Base-by-base conservation (phyloP, 1,284 basidiomycete genomes). In the Malassezia obtusa region DNA sequence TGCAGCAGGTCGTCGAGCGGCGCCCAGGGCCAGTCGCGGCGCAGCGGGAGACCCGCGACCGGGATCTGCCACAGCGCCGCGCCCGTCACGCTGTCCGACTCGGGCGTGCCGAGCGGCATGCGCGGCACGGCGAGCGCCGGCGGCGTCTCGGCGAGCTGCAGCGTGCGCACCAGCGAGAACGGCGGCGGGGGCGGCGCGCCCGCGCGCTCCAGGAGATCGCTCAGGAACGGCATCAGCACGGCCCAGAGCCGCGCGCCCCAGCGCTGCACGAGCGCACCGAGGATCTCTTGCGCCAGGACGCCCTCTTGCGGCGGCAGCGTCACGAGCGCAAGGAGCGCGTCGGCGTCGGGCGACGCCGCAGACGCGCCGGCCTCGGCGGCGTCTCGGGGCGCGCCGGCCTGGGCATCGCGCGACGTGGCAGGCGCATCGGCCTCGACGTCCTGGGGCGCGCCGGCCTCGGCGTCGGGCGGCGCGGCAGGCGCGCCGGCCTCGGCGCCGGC, bases 1-100 rank as follows among this genome's bases (percentile, higher is more conserved):
- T 68, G 65, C 14, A 95, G 77, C 7, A 96, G 80, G 62, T 91
- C 86, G 64, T 89, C 81, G 5, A 95, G 74, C 0, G 89, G 82
- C 0, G 79, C 75, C 49, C 86, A 78, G 1, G 81, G 74, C 87
- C 89, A 95, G 67, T 88, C 85, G 4, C 75, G 73, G 0, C 77
- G 61, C 1, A 89, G 73, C 0, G 89, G 87, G 10, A 91, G 79
- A 0, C 84, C 80, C 37, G 65, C 68, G 10, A 50, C 61, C 24
- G 56, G 65, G 47, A 50, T 68, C 36, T 24, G 67, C 65, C 47
- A 22, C 83, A 77, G 31, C 81, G 78, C 44, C 15, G 55, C 48
- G 7, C 59, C 64, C 0, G 65, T 69, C 31, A 64, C 50, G 15
- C 67, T 66, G 24, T 73, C 70, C 4, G 59, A 24, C 11, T 62